These are phyloP conservation scores for Aspergillus eucalypticola DNA, from an alignment of 2,329 filamentous ascomycete genomes.

Conservation along the genomic window DNA sequence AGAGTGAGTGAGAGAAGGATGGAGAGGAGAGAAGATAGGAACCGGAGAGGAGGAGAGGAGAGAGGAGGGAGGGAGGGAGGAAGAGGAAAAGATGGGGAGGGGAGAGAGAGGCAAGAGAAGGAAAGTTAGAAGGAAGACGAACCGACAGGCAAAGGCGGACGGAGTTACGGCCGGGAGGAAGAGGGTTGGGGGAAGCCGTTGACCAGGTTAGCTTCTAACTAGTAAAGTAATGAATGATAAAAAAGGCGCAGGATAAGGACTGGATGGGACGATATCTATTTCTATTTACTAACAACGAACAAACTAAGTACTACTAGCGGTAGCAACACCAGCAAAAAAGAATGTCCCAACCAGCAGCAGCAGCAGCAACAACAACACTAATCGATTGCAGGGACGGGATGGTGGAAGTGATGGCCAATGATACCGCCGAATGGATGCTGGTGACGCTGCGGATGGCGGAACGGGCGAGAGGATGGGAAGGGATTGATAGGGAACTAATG, in stretches of 20 bases:
- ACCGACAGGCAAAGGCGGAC: background rate
- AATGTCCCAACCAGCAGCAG: too few species aligned
- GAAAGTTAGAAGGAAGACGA: constrained; percentile 6
- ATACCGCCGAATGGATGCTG: background rate
- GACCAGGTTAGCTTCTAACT: background rate
- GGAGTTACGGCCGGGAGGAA: constrained; percentile 2
- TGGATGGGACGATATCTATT: too few species aligned
- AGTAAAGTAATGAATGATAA: too few species aligned
- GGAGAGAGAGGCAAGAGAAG: background rate
- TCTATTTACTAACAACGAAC: too few species aligned
- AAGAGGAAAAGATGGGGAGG: constrained; percentile 10
- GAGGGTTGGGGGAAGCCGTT: background rate
- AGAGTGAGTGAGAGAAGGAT: constrained; percentile 15
- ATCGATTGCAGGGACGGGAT: background rate
- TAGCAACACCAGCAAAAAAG: too few species aligned
- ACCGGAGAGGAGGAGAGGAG: constrained; percentile 11
- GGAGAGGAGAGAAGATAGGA: constrained; percentile 14
- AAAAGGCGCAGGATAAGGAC: background rate
- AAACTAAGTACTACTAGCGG: too few species aligned
- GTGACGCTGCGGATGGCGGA: constrained; percentile 18
- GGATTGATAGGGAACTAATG: background rate
- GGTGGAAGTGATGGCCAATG: constrained; percentile 8
- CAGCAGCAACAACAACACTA: background rate
- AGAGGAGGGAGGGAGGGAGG: constrained; percentile 10
- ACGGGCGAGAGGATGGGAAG: constrained; percentile 11